Percentiles rank a stretch among this genome's conserved stretches.
phyloP scores from a whole-genome alignment of 495 filamentous ascomycete genomes.

The Bathelium albidoporum region DNA sequence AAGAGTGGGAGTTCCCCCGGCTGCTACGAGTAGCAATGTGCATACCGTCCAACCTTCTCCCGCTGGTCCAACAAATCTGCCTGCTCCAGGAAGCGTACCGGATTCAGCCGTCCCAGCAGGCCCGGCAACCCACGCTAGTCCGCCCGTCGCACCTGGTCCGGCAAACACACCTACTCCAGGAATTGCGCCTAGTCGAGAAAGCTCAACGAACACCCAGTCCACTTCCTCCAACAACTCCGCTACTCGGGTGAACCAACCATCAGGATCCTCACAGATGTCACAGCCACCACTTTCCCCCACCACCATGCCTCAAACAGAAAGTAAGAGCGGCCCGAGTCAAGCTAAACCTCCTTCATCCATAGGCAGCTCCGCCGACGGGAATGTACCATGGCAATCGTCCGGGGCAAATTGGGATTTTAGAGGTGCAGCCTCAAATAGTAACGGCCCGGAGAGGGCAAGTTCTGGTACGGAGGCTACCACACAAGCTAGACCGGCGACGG shows the following conservation, averaged over 20 bases:
- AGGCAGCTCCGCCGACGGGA: not conserved
- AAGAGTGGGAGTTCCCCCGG: slow-evolving; percentile 6
- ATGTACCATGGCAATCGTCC: not conserved
- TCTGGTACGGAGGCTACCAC: not conserved
- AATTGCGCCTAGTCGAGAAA: not conserved
- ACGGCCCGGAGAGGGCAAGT: not conserved
- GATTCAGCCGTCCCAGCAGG: not conserved
- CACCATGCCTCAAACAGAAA: not conserved
- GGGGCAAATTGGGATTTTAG: not conserved
- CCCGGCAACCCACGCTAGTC: too few species aligned
- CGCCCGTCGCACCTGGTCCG: too few species aligned
- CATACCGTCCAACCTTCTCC: not conserved
- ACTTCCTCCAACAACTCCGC: not conserved
- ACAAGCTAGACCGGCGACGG: not conserved
- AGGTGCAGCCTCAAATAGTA: not conserved
- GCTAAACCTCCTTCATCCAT: not conserved
- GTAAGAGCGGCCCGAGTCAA: not conserved
- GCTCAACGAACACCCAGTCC: not conserved
- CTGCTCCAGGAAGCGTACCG: not conserved
- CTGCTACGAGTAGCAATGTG: not conserved
- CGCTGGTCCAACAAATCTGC: not conserved
- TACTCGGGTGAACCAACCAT: not conserved
- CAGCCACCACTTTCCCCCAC: not conserved
- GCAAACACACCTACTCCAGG: not conserved
- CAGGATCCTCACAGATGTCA: not conserved